Base-by-base conservation (phyloP, 1,284 basidiomycete genomes). In the Rhodofomes roseus region DNA sequence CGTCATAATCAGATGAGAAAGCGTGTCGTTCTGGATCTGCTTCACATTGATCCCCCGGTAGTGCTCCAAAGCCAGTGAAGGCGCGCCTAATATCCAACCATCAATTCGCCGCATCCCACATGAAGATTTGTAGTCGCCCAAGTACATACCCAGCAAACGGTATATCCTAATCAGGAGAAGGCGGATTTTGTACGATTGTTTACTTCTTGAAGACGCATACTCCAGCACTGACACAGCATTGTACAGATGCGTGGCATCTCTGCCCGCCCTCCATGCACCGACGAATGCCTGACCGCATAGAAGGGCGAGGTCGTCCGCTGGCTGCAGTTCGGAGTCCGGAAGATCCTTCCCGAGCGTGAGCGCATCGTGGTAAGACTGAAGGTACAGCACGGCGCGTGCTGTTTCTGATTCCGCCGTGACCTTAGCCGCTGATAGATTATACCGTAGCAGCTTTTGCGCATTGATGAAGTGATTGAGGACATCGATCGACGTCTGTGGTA, bases 21-120 rank as follows among this genome's bases (percentile, higher is more conserved):
- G 79, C 0, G 93, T 95, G 68, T 95, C 93, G 60, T 87, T 82
- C 71, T 95, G 93, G 27, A 95, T 81, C 66, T 92, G 88, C 71
- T 93, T 94, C 63, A 92, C 77, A 60, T 85, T 82, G 76, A 95
- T 80, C 23, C 77, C 75, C 41, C 85, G 83, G 70, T 92, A 95
- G 66, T 94, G 91, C 57, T 91, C 85, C 62, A 93, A 66, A 1
- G 89, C 86, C 56, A 85, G 73, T 5, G 85, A 82, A 0, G 89
- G 79, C 25, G 88, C 86, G 62, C 86, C 90, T 93, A 60, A 54
- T 48, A 54, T 44, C 23, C 20, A 14, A 34, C 22, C 37, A 57
- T 50, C 39, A 55, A 39, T 31, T 29, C 18, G 55, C 25, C 18
- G 22, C 44, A 58, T 41, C 46, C 25, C 39, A 48, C 27, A 37